phyloP scores from a whole-genome alignment of 352 stramenopile species.

The Globisporangium splendens region DNA sequence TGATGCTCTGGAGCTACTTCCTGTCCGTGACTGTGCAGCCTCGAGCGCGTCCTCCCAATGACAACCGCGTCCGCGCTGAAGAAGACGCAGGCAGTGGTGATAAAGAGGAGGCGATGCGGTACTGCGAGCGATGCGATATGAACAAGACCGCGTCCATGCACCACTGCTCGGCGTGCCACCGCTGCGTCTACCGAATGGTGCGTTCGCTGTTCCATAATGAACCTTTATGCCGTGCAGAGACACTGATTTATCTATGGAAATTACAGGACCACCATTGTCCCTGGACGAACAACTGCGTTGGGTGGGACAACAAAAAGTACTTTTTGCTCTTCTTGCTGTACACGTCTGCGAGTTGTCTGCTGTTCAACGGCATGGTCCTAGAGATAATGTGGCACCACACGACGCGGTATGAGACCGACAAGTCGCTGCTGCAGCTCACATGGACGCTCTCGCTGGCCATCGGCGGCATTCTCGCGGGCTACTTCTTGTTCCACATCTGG shows the following conservation, averaged over 20 bases:
- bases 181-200: slow-evolving; percentile 79
- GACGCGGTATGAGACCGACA: slow-evolving; percentile 13
- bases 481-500: slow-evolving; percentile 77
- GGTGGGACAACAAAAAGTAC: slow-evolving; percentile 80
- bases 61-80: slow-evolving; percentile 11
- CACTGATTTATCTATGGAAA: neutral
- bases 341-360: slow-evolving; percentile 59
- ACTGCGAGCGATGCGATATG: slow-evolving; percentile 76
- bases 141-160: slow-evolving; percentile 58
- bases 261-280: slow-evolving; percentile 78
- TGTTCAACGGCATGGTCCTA: slow-evolving; percentile 45
- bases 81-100: slow-evolving; percentile 10
- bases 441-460: slow-evolving; percentile 53
- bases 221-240: neutral
- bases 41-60: slow-evolving; percentile 10
- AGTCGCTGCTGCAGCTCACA: slow-evolving; percentile 34
- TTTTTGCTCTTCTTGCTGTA: slow-evolving; percentile 82
- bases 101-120: slow-evolving; percentile 27
- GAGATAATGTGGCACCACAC: slow-evolving; percentile 20
- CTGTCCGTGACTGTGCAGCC: slow-evolving; percentile 36
- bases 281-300: slow-evolving; percentile 86
- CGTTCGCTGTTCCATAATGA: neutral
- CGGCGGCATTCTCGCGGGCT: slow-evolving; percentile 55
- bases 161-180: slow-evolving; percentile 74
- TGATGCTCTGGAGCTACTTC: slow-evolving; percentile 82